phyloP scores from a whole-genome alignment of 768 basidiomycete species.

The Termitomyces sp. region DNA sequence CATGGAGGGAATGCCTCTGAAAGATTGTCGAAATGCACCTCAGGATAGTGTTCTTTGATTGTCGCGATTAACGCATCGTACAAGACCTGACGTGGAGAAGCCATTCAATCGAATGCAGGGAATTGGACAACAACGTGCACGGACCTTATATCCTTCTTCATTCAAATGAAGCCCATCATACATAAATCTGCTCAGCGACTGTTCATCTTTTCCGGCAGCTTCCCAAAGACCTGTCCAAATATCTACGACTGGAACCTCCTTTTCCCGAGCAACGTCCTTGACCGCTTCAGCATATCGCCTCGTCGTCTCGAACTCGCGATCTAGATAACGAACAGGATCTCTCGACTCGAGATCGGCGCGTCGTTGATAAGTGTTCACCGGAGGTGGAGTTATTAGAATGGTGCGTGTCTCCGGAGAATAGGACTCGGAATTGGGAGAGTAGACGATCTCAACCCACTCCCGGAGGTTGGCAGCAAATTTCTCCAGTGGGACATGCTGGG shows the following conservation, averaged over 20 bases:
- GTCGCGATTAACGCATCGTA: slow-evolving; percentile 56
- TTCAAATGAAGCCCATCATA: slow-evolving; percentile 81
- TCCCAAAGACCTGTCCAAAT: slow-evolving; percentile 71
- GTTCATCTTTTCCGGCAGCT: slow-evolving; percentile 59
- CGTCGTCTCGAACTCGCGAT: slow-evolving; percentile 60
- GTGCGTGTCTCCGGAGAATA: slow-evolving; percentile 72
- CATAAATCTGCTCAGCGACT: slow-evolving; percentile 44
- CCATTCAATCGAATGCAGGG: background rate
- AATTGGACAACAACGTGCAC: slow-evolving; percentile 14
- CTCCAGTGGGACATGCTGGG: slow-evolving; percentile 73
- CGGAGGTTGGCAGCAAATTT: slow-evolving; percentile 61
- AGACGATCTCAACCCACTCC: slow-evolving; percentile 57
- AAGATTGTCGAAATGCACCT: slow-evolving; percentile 62
- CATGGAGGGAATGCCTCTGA: slow-evolving; percentile 55
- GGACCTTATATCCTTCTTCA: slow-evolving; percentile 65
- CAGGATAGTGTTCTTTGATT: slow-evolving; percentile 55
- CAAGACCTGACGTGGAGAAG: slow-evolving; percentile 41
- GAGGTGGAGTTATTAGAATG: slow-evolving; percentile 82
- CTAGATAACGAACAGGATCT: slow-evolving; percentile 43
- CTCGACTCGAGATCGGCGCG: slow-evolving; percentile 41
- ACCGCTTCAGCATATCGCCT: slow-evolving; percentile 68
- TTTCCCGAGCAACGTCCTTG: slow-evolving; percentile 47
- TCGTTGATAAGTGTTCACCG: slow-evolving; percentile 63
- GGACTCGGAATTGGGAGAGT: slow-evolving; percentile 52
- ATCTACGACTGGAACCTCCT: slow-evolving; percentile 62